phyloP scores from a whole-genome alignment of 1,284 basidiomycete genomes.

The Inonotus obliquus region DNA sequence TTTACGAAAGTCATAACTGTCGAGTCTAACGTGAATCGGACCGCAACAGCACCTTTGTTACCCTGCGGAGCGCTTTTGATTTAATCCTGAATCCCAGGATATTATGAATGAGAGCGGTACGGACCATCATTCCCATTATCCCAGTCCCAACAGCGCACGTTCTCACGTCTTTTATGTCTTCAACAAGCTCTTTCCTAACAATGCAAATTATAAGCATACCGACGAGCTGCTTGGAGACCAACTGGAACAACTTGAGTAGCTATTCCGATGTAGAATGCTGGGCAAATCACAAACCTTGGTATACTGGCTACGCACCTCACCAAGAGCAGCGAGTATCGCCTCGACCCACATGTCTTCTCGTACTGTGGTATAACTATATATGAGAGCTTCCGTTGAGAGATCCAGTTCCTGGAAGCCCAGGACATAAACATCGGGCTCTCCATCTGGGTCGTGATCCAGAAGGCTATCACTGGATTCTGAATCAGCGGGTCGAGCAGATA shows the following conservation, averaged over 20 bases:
- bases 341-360: conserved; percentile 66
- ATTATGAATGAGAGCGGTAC: neutral
- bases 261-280: neutral
- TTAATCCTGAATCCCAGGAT: neutral
- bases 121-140: conserved; percentile 70
- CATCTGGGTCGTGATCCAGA: conserved; percentile 23
- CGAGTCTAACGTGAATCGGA: conserved; percentile 50
- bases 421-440: conserved; percentile 62
- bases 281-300: conserved; percentile 48
- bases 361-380: conserved; percentile 55
- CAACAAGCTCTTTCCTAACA: conserved; percentile 47
- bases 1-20: conserved; percentile 67
- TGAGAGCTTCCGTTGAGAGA: conserved; percentile 64
- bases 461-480: neutral
- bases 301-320: conserved; percentile 58
- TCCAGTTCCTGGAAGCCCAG: conserved; percentile 76
- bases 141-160: conserved; percentile 56
- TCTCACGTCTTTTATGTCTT: conserved; percentile 49
- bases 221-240: conserved; percentile 70
- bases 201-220: conserved; percentile 69
- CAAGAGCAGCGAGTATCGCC: conserved; percentile 60
- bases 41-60: conserved; percentile 68
- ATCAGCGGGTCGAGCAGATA: neutral
- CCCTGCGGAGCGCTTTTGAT: conserved; percentile 39
- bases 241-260: conserved; percentile 32